phyloP scores from a whole-genome alignment of 495 filamentous ascomycete species.

The Sordaria brevicollis region DNA sequence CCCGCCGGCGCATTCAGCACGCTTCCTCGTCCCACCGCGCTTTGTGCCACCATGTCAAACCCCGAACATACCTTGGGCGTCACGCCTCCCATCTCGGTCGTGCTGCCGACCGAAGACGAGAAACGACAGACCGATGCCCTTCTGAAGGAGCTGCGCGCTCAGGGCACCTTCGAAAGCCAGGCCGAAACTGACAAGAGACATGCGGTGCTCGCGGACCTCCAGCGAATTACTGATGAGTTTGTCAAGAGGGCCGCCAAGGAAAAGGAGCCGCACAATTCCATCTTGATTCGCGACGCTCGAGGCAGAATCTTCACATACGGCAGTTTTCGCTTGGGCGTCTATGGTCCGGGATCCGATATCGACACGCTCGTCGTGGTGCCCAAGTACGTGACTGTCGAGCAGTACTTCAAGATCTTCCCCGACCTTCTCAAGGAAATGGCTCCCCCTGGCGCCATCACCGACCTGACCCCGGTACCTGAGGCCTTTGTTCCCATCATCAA shows the following conservation, averaged over 20 bases:
- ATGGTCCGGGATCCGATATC: constrained; percentile 93
- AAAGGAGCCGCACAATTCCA: constrained; percentile 64
- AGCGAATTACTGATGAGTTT: constrained; percentile 73
- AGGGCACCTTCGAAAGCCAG: constrained; percentile 82
- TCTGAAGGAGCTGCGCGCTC: constrained; percentile 67
- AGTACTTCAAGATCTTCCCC: constrained; percentile 88
- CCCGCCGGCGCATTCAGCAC: not conserved
- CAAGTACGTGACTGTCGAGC: constrained; percentile 71
- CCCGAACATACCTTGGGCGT: constrained; percentile 53
- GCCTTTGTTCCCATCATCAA: constrained; percentile 95
- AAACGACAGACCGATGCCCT: constrained; percentile 65
- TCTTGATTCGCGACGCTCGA: constrained; percentile 66
- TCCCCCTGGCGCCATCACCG: constrained; percentile 63
- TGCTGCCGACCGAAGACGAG: constrained; percentile 64
- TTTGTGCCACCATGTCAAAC: constrained; percentile 9
- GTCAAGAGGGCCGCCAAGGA: constrained; percentile 62
- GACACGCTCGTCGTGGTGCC: constrained; percentile 90
- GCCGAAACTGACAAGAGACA: constrained; percentile 62
- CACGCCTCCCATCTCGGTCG: constrained; percentile 72
- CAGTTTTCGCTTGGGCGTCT: constrained; percentile 88
- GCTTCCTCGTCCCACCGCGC: not conserved
- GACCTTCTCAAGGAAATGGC: constrained; percentile 62
- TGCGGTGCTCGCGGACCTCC: constrained; percentile 55
- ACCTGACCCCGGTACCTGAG: constrained; percentile 78
- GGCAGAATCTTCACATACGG: constrained; percentile 92